A percentile compares a stretch with the other conserved stretches of the same genome.
These are phyloP conservation scores for Blastomyces percursus DNA, from an alignment of 2,329 filamentous ascomycete genomes.

Conservation along the genomic window DNA sequence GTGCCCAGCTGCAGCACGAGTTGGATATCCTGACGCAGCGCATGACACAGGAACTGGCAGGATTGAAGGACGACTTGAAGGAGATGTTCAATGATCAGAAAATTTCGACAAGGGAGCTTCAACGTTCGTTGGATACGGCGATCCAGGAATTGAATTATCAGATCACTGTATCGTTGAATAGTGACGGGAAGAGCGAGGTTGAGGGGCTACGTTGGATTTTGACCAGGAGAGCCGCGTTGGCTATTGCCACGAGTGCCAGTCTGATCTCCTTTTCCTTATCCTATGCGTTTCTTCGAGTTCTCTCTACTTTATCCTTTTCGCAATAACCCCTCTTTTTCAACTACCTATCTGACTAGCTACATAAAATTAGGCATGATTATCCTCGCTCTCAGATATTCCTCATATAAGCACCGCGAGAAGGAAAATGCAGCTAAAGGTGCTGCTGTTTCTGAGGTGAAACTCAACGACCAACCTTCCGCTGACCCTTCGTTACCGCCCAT, in stretches of 20 bases:
- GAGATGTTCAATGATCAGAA: conserved; percentile 94
- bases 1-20: conserved; percentile 82
- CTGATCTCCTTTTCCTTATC: conserved; percentile 18
- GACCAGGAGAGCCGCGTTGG: conserved; percentile 52
- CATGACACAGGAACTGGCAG: conserved; percentile 69
- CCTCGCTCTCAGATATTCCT: conserved; percentile 36
- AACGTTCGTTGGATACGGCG: conserved; percentile 71
- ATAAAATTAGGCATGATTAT: conserved; percentile 37
- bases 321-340: conserved; percentile 1
- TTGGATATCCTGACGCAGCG: conserved; percentile 84
- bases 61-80: conserved; percentile 80
- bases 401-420: conserved; percentile 28
- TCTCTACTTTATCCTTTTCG: background rate
- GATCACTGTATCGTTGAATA: conserved; percentile 81
- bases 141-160: conserved; percentile 95
- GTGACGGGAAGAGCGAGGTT: conserved; percentile 82
- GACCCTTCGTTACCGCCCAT: conserved; percentile 1
- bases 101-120: conserved; percentile 81
- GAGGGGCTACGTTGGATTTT: conserved; percentile 83
- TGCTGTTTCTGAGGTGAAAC: conserved; percentile 19
- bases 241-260: conserved; percentile 44
- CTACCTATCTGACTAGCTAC: conserved; percentile 11
- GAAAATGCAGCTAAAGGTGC: conserved; percentile 26
- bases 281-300: background rate
- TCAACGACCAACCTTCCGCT: background rate